Base-by-base conservation (phyloP, 306 rosid genomes). In the Inga leiocalycina region DNA sequence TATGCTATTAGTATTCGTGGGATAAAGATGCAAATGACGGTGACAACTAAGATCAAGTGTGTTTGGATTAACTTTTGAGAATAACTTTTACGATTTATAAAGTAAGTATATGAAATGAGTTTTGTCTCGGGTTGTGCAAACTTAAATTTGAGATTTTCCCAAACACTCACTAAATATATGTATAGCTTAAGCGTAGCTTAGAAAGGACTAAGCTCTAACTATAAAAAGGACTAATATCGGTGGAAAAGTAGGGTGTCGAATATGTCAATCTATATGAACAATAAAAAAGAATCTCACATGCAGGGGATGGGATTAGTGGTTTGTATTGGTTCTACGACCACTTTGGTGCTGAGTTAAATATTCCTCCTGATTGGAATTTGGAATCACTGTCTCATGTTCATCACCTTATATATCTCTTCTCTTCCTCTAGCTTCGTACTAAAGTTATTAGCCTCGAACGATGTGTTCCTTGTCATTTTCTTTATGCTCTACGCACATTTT, bases 321-420 rank as follows among this genome's bases (percentile, higher is more conserved):
- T 52, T 79, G 74, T 52, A 87, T 82, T 84, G 91, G 83, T 86
- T 86, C 86, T 56, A 66, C 85, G 71, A 76, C 82, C 81, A 66
- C 57, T 54, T 72, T 51, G 86, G 68, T 51, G 8, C 22, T 2
- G 73, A 78, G 76, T 73, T 85, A 80, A 83, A 83, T 83, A 82
- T 82, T 76, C 86, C 74, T 78, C 54, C 76, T 64, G 71, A 62
- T 70, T n/a, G 75, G 54, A 71, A 71, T 71, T 81, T 85, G 86
- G 87, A 87, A 89, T 83, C 90, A 70, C 84, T 79, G 90, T 85
- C 84, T 49, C 87, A 84, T 86, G 80, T 34, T 75, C 82, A 61
- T 57, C 0, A 83, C 86, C 68, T 41, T 79, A 24, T 22, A 76
- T 75, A 45, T 27, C 82, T 52, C 85, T 19, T 54, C 65, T 57